Evolutionary conservation across 257 asterid species (phyloP).

Genomic region (Leonotis leonurus): DNA sequence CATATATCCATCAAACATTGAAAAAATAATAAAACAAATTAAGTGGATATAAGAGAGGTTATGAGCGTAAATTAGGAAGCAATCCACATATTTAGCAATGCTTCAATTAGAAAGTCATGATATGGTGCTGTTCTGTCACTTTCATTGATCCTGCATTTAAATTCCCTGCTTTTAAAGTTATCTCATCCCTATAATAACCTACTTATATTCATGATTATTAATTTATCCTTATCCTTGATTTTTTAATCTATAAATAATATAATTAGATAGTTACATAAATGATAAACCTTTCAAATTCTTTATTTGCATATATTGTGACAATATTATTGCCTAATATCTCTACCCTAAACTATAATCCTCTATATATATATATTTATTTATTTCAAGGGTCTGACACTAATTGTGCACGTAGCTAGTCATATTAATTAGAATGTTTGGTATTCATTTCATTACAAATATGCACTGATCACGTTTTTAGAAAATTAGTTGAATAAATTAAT

Average conservation of each 20-base stretch:
- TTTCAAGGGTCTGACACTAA: neutral
- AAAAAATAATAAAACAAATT: slow-evolving; percentile 5
- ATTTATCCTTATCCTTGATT: neutral
- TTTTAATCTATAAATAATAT: neutral
- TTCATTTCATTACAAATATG: too few species aligned
- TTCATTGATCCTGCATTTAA: slow-evolving; percentile 4
- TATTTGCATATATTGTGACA: neutral
- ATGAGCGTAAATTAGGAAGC: slow-evolving; percentile 4
- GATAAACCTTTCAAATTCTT: neutral
- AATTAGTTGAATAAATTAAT: too few species aligned
- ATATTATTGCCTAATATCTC: neutral
- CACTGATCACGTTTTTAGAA: too few species aligned
- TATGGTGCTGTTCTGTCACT: slow-evolving; percentile 14
- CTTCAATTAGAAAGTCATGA: slow-evolving; percentile 21
- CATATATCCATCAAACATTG: slow-evolving; percentile 3
- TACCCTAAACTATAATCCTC: neutral
- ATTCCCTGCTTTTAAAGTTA: slow-evolving; percentile 20
- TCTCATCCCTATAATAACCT: neutral
- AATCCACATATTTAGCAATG: slow-evolving; percentile 21
- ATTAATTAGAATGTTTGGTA: too few species aligned
- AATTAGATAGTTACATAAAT: neutral
- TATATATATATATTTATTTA: too few species aligned
- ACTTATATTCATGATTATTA: neutral
- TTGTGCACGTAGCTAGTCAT: too few species aligned
- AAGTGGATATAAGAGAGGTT: neutral